Evolutionary conservation across 2,329 filamentous ascomycete genomes (phyloP), one percentile per base, ranked within the genome.

Genomic region (Purpureocillium lavendulum): DNA sequence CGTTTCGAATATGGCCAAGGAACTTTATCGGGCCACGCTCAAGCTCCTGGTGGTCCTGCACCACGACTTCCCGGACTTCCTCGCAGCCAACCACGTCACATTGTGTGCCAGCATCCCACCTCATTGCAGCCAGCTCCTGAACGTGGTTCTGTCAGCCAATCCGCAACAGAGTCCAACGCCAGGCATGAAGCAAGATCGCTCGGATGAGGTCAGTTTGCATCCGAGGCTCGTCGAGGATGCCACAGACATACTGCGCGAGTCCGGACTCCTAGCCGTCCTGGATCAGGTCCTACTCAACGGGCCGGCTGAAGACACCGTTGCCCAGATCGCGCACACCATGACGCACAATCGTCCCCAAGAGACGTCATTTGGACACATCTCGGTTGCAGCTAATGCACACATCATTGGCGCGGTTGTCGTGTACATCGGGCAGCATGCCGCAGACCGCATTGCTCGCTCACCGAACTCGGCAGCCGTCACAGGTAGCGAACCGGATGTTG

Each of bases 51-150:
- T 94, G 28, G 75, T 94, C 38, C 68, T 98, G 39, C 86, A 95
- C 50, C 92, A 97, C 56, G 92, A 98, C 59, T 97, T 87, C 61
- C 85, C 90, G 0, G 88, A 96, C 41, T 98, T 95, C 60, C 66
- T 98, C 32, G 84, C 86, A 6, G 86, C 89, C 51, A 87, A 94
- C 58, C 86, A 94, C 56, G 79, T 86, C 49, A 77, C 80, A 49
- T 77, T 98, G 38, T 88, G 83, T 64, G 82, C 84, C 50, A 80
- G 78, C 53, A 83, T 97, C 42, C 86, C 89, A 2, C 77, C 80
- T 37, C 84, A 92, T 54, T 92, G 87, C 61, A 81, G 82, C 13
- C 92, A 97, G 60, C 71, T 96, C 38, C 80, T 89, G 48, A 96
- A 97, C 55, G 71, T 95, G 40, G 80, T 98, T 39, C 73, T 97